These are phyloP conservation scores for Acacia crassicarpa DNA, from an alignment of 306 rosid genomes.

Conservation along the genomic window DNA sequence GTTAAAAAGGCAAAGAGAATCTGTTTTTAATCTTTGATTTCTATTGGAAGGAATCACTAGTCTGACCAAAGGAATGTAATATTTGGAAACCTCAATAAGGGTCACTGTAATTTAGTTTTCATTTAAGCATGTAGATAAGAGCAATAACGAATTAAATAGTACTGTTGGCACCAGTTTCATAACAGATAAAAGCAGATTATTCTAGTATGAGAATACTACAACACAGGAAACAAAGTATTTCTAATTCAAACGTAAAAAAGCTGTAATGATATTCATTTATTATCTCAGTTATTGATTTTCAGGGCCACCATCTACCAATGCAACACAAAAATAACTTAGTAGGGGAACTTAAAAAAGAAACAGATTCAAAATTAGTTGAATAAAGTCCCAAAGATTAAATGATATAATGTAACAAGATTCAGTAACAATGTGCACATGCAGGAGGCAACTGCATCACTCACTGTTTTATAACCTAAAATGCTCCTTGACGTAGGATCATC, in stretches of 20 bases:
- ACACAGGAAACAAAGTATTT: background rate
- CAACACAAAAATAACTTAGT: background rate
- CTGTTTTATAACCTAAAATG: slow-evolving; percentile 82
- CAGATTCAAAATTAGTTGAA: background rate
- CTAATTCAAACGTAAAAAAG: slow-evolving; percentile 17
- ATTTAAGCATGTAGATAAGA: slow-evolving; percentile 1
- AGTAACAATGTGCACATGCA: background rate
- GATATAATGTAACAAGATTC: slow-evolving; percentile 4
- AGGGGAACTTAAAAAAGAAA: background rate
- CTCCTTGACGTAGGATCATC: slow-evolving; percentile 96
- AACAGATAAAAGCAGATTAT: slow-evolving; percentile 6
- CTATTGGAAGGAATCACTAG: background rate
- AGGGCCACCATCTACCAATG: slow-evolving; percentile 1
- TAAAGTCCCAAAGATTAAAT: background rate
- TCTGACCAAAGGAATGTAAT: background rate
- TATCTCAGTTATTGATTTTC: background rate
- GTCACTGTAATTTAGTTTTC: background rate
- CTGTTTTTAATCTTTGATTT: background rate
- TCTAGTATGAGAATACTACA: background rate
- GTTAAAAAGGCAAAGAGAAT: background rate
- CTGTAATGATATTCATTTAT: background rate
- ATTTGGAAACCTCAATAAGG: background rate
- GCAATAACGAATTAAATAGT: background rate
- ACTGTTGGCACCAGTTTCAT: background rate
- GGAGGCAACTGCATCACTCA: slow-evolving; percentile 43